Conservation (phyloP, 768 basidiomycete species). For the Psilocybe azurescens region DNA sequence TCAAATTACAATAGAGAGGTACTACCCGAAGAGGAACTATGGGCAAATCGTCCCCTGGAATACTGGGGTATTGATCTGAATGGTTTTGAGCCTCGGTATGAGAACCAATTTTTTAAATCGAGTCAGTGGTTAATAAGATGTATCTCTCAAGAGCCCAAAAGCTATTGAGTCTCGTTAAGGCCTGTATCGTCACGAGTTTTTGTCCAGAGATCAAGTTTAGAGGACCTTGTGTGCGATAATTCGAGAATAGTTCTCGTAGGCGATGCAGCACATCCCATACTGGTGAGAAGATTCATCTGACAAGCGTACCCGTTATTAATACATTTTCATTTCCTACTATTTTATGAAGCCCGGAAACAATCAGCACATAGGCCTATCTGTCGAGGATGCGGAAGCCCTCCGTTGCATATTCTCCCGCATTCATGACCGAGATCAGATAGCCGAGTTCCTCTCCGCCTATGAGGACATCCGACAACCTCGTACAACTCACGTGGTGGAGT, state of each 20-base stretch:
- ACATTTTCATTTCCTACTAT: neutral
- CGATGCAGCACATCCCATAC: slow-evolving; percentile 15
- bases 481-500: slow-evolving; percentile 10
- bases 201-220: slow-evolving; percentile 36
- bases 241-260: slow-evolving; percentile 17
- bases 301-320: too few relatives aligned
- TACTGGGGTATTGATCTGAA: slow-evolving; percentile 30
- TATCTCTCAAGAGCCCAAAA: slow-evolving; percentile 34
- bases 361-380: slow-evolving; percentile 9
- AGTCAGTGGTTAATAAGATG: neutral
- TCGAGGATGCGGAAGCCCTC: slow-evolving; percentile 14
- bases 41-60: slow-evolving; percentile 38
- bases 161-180: slow-evolving; percentile 34
- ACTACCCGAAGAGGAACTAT: slow-evolving; percentile 31
- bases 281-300: slow-evolving; percentile 4
- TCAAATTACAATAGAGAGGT: slow-evolving; percentile 26
- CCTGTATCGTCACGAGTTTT: slow-evolving; percentile 34
- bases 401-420: slow-evolving; percentile 15
- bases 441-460: slow-evolving; percentile 17
- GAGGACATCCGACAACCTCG: slow-evolving; percentile 19
- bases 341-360: slow-evolving; percentile 13
- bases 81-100: slow-evolving; percentile 41
- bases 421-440: slow-evolving; percentile 9
- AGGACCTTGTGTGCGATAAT: slow-evolving; percentile 47
- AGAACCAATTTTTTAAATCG: neutral